Evolutionary conservation across 1,284 basidiomycete genomes (phyloP).

Genomic region (Moniliella sp.): DNA sequence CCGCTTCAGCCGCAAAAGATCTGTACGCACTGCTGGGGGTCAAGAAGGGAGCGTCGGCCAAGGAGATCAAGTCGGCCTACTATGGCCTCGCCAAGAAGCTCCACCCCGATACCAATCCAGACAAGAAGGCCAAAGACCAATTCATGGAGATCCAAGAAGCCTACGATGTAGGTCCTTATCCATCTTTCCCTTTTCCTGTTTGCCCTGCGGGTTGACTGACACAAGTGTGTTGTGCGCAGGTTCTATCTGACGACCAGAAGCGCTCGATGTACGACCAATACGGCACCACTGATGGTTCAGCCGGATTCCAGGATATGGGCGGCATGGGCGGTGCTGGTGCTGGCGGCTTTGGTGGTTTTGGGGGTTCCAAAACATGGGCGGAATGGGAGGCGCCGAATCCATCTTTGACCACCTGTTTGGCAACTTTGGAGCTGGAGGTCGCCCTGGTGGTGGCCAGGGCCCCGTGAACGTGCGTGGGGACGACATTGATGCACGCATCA

Average conservation of each 20-base stretch:
- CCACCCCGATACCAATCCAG: conserved; percentile 90
- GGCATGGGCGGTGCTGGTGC: conserved; percentile 37
- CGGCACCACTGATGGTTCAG: conserved; percentile 76
- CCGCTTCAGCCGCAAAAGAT: conserved; percentile 44
- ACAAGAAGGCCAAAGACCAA: conserved; percentile 67
- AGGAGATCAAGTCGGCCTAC: conserved; percentile 90
- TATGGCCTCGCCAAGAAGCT: conserved; percentile 89
- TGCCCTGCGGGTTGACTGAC: no score
- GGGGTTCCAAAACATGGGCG: no score
- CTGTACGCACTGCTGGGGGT: conserved; percentile 82
- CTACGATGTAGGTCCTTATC: conserved; percentile 79
- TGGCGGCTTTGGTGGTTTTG: no score
- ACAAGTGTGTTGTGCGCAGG: no score
- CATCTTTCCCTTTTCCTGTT: no score
- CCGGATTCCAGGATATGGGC: conserved; percentile 57
- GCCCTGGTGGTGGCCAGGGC: no score
- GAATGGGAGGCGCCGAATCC: no score
- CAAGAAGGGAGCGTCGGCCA: conserved; percentile 54
- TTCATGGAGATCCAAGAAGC: conserved; percentile 93
- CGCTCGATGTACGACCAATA: conserved; percentile 78
- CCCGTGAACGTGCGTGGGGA: conserved; percentile 49
- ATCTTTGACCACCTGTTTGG: no score
- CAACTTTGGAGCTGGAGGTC: no score
- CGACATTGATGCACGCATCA: conserved; percentile 59
- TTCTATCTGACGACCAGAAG: conserved; percentile 83